phyloP scores from a whole-genome alignment of 305 asterid genomes.

The Fraxinus sp. region DNA sequence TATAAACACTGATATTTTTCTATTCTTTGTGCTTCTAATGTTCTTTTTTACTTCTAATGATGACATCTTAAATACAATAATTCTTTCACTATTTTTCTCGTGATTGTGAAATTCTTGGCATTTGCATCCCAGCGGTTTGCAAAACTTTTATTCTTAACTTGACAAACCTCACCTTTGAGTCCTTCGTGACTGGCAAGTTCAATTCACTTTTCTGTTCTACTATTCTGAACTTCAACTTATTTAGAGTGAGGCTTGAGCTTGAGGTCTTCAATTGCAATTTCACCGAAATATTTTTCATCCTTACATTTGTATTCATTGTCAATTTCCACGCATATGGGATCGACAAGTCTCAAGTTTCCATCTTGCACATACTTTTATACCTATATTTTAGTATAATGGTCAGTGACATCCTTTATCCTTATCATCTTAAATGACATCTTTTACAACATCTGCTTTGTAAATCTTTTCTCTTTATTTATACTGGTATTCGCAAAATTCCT shows the following conservation, averaged over 20 bases:
- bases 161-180: neutral
- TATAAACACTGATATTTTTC: neutral
- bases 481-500: neutral
- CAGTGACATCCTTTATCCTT: neutral
- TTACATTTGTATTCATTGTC: neutral
- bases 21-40: neutral
- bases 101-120: neutral
- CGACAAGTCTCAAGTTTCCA: neutral
- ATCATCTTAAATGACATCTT: neutral
- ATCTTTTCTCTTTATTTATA: neutral
- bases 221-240: neutral
- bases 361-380: neutral
- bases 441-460: neutral
- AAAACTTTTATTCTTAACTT: neutral
- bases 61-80: neutral
- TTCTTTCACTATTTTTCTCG: neutral
- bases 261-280: neutral
- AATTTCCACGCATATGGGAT: neutral
- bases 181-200: neutral
- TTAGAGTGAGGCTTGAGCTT: neutral
- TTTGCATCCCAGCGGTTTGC: neutral
- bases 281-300: neutral
- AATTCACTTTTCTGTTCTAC: neutral
- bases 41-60: neutral
- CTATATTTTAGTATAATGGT: neutral